phyloP scores from a whole-genome alignment of 164 flowering plant species.

The Stephania japonica region DNA sequence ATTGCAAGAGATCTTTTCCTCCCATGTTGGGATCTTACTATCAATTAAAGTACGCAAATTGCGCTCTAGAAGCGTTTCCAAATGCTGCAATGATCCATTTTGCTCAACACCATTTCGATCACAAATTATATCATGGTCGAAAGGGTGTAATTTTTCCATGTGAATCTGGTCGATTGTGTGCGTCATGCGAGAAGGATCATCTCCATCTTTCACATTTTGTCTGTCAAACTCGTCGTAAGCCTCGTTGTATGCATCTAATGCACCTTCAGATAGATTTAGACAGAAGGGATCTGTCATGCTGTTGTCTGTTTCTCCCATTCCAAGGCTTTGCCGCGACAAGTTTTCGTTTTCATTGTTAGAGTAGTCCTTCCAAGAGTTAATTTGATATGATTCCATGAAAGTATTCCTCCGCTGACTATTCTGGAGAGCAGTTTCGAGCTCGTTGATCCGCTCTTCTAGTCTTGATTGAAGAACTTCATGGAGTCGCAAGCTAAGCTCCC shows the following conservation, averaged over 20 bases:
- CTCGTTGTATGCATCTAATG: conserved; percentile 60
- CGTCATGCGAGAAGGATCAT: conserved; percentile 17
- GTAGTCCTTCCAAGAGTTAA: conserved; percentile 20
- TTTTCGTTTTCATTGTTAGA: conserved; percentile 25
- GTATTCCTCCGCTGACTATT: conserved; percentile 44
- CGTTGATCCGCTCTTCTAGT: conserved; percentile 63
- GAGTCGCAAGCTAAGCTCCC: conserved; percentile 67
- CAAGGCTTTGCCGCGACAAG: conserved; percentile 26
- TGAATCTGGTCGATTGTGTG: conserved; percentile 7
- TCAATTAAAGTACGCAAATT: neutral
- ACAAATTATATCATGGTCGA: conserved; percentile 4
- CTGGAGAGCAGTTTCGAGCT: conserved; percentile 67
- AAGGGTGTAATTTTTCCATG: conserved; percentile 2
- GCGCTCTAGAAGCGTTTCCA: conserved; percentile 3
- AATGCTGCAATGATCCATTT: conserved; percentile 7
- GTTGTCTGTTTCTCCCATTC: conserved; percentile 15
- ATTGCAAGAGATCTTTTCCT: conserved; percentile 9
- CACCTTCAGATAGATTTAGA: conserved; percentile 55
- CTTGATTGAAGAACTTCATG: conserved; percentile 71
- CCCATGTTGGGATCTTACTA: conserved; percentile 7
- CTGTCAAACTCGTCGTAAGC: conserved; percentile 42
- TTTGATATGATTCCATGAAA: conserved; percentile 30
- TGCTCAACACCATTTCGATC: conserved; percentile 1
- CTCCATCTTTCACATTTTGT: conserved; percentile 34
- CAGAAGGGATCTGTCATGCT: conserved; percentile 30